Evolutionary conservation across 2,329 filamentous ascomycete species (phyloP), one percentile per base, ranked within the genome.

Genomic region (Colletotrichum euphorbiae): DNA sequence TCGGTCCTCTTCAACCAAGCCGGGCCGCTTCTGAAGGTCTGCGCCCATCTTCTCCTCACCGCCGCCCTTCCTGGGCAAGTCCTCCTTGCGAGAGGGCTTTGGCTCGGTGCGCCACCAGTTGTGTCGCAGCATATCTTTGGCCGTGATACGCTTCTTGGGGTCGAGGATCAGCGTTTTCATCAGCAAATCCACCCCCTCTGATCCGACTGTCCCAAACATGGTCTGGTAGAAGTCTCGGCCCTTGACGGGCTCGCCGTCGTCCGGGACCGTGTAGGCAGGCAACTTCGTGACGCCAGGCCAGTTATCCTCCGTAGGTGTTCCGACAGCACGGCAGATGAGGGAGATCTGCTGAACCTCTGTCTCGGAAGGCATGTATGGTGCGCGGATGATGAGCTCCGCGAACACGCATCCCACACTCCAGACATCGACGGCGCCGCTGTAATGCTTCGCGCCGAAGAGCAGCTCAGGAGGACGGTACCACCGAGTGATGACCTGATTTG

Each of bases 381-480:
- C 88, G 59, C 96, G 89, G 68, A 95, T 84, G 65, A 97, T 84
- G 58, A 99, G 87, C 80, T 99, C 96, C 33, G 94, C 95, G 73
- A 99, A 96, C 11, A 99, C 94, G 76, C 93, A 90, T 55, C 93
- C 96, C 63, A 97, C 92, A 54, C 91, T 94, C 95, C 96, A 99
- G 67, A 99, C 85, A 77, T 99, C 96, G 19, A 98, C 96, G 6
- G 91, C 92, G 24, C 94, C 94, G 48, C 90, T 90, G 82, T 99
- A 99, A 80, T 96, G 93, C 66, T 89, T 88, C 2, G 94, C 93
- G 67, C 94, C 94, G 76, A 95, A 98, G 71, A 98, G 89, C 21
- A 99, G 87, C 83, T 99, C 96, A 0, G 94, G 94, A 0, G 96
- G 94, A 1, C 95, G 88, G 82, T 98, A 99, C 94, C 96, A 99